Percentiles rank a stretch among this genome's conserved stretches.
Evolutionary conservation across 1,284 basidiomycete genomes (phyloP).

Genomic region (Microbotryum scabiosae): DNA sequence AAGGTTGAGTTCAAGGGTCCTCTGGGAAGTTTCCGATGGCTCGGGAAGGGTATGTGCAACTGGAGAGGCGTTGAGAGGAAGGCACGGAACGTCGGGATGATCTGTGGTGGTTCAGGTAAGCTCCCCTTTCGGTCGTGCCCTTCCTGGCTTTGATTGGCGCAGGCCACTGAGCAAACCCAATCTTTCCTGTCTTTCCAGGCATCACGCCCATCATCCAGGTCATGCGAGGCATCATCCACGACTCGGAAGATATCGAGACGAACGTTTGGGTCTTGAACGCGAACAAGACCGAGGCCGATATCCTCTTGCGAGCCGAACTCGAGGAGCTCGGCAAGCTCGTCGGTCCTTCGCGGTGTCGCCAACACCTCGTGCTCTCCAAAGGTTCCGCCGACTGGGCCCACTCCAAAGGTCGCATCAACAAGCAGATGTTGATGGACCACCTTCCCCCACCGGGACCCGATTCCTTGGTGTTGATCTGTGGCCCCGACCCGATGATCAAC

Average conservation of each 20-base stretch:
- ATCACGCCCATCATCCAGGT: slow-evolving; percentile 56
- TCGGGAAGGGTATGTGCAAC: slow-evolving; percentile 44
- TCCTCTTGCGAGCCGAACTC: slow-evolving; percentile 51
- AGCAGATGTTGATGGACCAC: slow-evolving; percentile 43
- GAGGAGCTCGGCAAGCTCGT: slow-evolving; percentile 41
- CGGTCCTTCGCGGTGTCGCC: slow-evolving; percentile 43
- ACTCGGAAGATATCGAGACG: slow-evolving; percentile 42
- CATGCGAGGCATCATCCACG: slow-evolving; percentile 48
- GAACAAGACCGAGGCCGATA: slow-evolving; percentile 51
- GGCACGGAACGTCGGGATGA: slow-evolving; percentile 50
- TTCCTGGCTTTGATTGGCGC: not conserved
- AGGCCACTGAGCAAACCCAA: not conserved
- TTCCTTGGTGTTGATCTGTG: slow-evolving; percentile 50
- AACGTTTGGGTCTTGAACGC: slow-evolving; percentile 51
- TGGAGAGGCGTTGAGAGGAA: slow-evolving; percentile 43
- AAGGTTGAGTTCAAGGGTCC: slow-evolving; percentile 57
- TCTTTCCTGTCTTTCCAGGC: slow-evolving; percentile 38
- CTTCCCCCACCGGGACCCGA: slow-evolving; percentile 42
- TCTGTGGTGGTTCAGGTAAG: slow-evolving; percentile 53
- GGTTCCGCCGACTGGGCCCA: slow-evolving; percentile 44
- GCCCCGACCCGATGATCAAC: slow-evolving; percentile 47
- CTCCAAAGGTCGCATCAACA: slow-evolving; percentile 46
- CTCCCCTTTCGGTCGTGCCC: slow-evolving; percentile 5
- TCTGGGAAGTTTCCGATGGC: slow-evolving; percentile 53
- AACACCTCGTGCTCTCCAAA: slow-evolving; percentile 48